Percentiles rank a stretch among this genome's conserved stretches.
Evolutionary conservation across 2,329 filamentous ascomycete species (phyloP).

Genomic region (Neurospora crassa): DNA sequence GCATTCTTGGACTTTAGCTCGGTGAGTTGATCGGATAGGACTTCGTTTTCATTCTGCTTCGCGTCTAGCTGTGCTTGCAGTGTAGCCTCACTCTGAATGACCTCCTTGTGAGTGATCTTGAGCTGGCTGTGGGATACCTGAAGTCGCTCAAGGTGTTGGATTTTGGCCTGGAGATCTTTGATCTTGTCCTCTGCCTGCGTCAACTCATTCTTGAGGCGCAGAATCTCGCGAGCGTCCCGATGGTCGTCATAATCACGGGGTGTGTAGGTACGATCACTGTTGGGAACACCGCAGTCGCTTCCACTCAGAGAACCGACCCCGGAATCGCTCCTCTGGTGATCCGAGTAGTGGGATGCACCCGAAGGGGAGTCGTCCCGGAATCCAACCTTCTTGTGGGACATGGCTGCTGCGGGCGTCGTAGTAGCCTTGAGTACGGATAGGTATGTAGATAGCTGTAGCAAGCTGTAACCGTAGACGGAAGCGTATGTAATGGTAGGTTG

Average conservation of each 20-base stretch:
- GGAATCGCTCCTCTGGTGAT: slow-evolving; percentile 23
- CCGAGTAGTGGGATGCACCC: slow-evolving; percentile 20
- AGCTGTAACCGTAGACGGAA: not conserved
- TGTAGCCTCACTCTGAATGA: slow-evolving; percentile 15
- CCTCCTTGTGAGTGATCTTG: slow-evolving; percentile 15
- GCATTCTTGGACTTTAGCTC: slow-evolving; percentile 20
- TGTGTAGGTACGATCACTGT: slow-evolving; percentile 19
- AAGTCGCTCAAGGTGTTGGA: not conserved
- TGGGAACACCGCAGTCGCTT: slow-evolving; percentile 20
- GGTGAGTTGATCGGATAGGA: slow-evolving; percentile 18
- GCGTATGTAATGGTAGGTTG: slow-evolving; percentile 2
- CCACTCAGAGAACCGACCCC: slow-evolving; percentile 25
- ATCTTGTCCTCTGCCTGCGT: slow-evolving; percentile 16
- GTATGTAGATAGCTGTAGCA: not conserved
- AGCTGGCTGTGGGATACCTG: slow-evolving; percentile 4
- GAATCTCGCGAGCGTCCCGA: slow-evolving; percentile 18
- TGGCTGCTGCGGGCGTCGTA: slow-evolving; percentile 10
- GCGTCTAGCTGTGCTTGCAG: slow-evolving; percentile 5
- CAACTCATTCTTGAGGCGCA: slow-evolving; percentile 17
- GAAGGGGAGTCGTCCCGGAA: slow-evolving; percentile 22
- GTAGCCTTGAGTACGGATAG: slow-evolving; percentile 1
- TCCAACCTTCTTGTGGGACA: slow-evolving; percentile 22
- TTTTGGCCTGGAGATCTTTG: slow-evolving; percentile 10
- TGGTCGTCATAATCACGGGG: slow-evolving; percentile 17
- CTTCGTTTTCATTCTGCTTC: slow-evolving; percentile 9